These are phyloP conservation scores for Skeletonema marinoi DNA, from an alignment of 108 stramenopile genomes.

Conservation along the genomic window DNA sequence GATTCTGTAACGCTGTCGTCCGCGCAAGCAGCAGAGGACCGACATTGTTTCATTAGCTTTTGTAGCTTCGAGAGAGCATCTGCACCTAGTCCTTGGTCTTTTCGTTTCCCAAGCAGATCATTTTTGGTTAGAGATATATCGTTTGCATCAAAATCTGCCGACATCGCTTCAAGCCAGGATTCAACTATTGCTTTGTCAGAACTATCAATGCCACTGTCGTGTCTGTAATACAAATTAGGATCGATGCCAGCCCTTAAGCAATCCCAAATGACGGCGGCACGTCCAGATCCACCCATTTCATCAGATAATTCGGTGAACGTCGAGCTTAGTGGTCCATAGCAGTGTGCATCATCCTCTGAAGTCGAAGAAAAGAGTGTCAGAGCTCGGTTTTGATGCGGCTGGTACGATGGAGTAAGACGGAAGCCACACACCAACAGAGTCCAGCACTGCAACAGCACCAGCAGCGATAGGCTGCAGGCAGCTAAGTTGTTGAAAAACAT, in stretches of 20 bases:
- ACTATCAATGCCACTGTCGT: not conserved
- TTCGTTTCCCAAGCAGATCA: constrained; percentile 7
- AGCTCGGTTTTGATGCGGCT: not conserved
- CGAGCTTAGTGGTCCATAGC: constrained; percentile 38
- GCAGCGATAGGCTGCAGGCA: not conserved
- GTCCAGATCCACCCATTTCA: constrained; percentile 54
- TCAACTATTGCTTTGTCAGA: constrained; percentile 20
- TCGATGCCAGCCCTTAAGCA: constrained; percentile 58
- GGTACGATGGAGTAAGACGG: not conserved
- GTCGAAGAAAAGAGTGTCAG: not conserved
- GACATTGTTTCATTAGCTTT: constrained; percentile 7
- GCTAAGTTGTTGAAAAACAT: not conserved
- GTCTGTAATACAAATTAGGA: constrained; percentile 55
- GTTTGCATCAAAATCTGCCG: not conserved
- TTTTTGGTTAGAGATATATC: not conserved
- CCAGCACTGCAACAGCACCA: not conserved
- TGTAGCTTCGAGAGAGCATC: constrained; percentile 21
- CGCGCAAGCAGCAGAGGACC: constrained; percentile 1
- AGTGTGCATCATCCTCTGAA: not conserved
- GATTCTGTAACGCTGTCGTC: constrained; percentile 11
- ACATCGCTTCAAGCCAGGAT: constrained; percentile 24
- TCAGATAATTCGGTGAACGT: constrained; percentile 50
- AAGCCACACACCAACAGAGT: not conserved
- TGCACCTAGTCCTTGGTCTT: constrained; percentile 10
- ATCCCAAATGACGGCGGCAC: constrained; percentile 58